Conservation (phyloP, 768 basidiomycete genomes). For the Pleurotus tuber-regium region DNA sequence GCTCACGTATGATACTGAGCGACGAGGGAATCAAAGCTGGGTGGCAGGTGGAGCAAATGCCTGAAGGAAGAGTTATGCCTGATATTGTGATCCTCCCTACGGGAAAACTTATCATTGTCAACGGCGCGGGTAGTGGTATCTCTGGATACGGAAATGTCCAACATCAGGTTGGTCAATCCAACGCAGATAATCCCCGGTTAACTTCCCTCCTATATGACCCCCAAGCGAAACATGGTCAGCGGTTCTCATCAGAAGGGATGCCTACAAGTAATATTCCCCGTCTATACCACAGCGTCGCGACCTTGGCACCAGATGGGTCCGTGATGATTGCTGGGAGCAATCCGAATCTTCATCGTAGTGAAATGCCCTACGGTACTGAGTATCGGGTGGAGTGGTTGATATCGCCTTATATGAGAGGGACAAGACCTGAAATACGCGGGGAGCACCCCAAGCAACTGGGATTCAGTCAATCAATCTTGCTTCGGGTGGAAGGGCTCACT, state of each 20-base stretch:
- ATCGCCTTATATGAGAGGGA: conserved; percentile 73
- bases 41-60: conserved; percentile 78
- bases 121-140: conserved; percentile 72
- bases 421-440: conserved; percentile 50
- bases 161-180: conserved; percentile 68
- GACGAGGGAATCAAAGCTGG: conserved; percentile 61
- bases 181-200: conserved; percentile 71
- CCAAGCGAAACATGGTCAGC: conserved; percentile 43
- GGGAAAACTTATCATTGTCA: conserved; percentile 70
- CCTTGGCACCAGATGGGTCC: conserved; percentile 66
- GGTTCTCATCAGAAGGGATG: conserved; percentile 60
- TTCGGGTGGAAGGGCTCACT: conserved; percentile 47
- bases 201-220: conserved; percentile 73
- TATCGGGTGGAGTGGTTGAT: conserved; percentile 86
- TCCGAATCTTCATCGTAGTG: conserved; percentile 78
- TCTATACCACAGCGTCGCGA: conserved; percentile 83
- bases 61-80: conserved; percentile 70
- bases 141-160: conserved; percentile 77
- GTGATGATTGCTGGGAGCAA: conserved; percentile 84
- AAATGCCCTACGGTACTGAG: conserved; percentile 74
- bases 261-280: conserved; percentile 67
- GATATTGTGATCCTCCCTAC: conserved; percentile 82
- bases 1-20: conserved; percentile 65
- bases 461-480: conserved; percentile 43
- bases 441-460: conserved; percentile 32